phyloP scores from a whole-genome alignment of 345 rosid species.

The Corchorus olitorius region DNA sequence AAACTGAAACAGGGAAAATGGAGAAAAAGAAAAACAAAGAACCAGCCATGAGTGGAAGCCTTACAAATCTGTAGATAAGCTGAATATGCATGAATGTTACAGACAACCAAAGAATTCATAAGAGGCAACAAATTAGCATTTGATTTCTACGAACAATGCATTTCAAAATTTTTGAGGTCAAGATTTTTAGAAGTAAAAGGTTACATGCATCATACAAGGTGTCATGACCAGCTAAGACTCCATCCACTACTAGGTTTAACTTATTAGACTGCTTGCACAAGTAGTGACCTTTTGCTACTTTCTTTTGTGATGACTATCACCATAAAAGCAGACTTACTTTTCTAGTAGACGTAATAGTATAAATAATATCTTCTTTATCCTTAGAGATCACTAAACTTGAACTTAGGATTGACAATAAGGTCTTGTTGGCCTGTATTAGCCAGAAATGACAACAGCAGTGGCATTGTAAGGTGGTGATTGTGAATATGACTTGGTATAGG shows the following conservation, averaged over 20 bases:
- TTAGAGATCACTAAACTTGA: background rate
- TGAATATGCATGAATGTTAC: background rate
- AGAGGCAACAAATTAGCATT: background rate
- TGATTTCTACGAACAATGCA: background rate
- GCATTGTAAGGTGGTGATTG: background rate
- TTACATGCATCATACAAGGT: background rate
- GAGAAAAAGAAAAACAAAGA: background rate
- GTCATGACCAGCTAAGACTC: background rate
- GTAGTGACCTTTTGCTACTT: background rate
- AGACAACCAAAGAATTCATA: background rate
- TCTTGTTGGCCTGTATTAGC: background rate
- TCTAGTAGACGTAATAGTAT: background rate
- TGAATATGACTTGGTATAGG: background rate
- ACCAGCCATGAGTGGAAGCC: background rate
- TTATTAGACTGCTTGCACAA: background rate
- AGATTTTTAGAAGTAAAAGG: background rate
- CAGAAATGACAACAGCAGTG: background rate
- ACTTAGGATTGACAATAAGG: background rate
- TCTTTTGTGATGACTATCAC: background rate
- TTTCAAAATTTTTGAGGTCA: background rate
- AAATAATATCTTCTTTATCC: background rate
- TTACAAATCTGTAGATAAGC: background rate
- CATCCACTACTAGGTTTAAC: background rate
- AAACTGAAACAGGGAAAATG: background rate
- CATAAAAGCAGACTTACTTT: background rate